Conservation (phyloP, 805 yeast species). For the Debaryomyces castellii region DNA sequence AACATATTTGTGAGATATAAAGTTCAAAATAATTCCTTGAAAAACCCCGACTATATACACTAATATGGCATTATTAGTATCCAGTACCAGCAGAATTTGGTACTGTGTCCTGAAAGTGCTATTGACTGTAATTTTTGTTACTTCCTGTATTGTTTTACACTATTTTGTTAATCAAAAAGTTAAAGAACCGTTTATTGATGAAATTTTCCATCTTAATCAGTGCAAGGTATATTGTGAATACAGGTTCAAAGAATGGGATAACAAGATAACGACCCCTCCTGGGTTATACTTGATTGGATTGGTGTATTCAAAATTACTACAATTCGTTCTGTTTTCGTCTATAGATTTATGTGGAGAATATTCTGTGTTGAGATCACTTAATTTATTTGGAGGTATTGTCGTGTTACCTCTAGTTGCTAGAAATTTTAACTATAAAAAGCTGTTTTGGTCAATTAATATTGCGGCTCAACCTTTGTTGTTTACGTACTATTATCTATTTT, state of each 20-base stretch:
- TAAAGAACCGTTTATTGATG: slow-evolving; percentile 58
- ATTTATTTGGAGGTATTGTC: slow-evolving; percentile 63
- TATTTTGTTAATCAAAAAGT: slow-evolving; percentile 20
- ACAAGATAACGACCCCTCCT: slow-evolving; percentile 95
- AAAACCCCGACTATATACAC: neutral
- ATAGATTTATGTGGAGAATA: slow-evolving; percentile 15
- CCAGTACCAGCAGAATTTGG: neutral
- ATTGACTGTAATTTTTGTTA: slow-evolving; percentile 9
- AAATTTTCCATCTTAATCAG: slow-evolving; percentile 82
- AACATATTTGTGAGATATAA: neutral
- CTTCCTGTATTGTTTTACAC: slow-evolving; percentile 11
- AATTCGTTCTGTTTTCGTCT: neutral
- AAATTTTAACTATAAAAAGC: slow-evolving; percentile 10
- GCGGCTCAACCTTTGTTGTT: slow-evolving; percentile 66
- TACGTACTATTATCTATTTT: slow-evolving; percentile 74
- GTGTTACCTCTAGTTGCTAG: slow-evolving; percentile 49
- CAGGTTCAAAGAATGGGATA: slow-evolving; percentile 71
- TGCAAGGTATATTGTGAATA: slow-evolving; percentile 64
- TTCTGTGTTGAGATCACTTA: slow-evolving; percentile 42
- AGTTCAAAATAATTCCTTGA: neutral
- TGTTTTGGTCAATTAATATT: slow-evolving; percentile 27
- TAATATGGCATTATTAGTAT: slow-evolving; percentile 10
- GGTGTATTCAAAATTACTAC: slow-evolving; percentile 34
- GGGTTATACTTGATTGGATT: slow-evolving; percentile 67
- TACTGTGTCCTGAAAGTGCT: neutral